These are phyloP conservation scores for Cicer pinnatifidum DNA, from an alignment of 306 rosid species.

Conservation along the genomic window DNA sequence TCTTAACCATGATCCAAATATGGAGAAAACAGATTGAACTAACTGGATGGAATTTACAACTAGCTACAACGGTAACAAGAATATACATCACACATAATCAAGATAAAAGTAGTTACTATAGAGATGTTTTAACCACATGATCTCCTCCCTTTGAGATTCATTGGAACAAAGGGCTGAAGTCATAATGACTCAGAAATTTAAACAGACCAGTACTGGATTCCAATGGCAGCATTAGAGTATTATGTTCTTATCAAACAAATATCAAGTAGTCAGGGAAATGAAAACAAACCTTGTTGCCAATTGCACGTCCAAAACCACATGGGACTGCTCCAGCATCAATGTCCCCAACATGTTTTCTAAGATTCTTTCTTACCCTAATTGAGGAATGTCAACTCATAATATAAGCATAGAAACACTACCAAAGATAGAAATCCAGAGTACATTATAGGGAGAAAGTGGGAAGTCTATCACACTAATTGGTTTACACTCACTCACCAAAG, in stretches of 20 bases:
- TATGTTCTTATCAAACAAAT: constrained; percentile 25
- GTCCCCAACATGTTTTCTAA: constrained; percentile 92
- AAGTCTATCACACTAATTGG: constrained; percentile 33
- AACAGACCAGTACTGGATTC: constrained; percentile 34
- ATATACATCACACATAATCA: neutral
- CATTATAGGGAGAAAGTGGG: neutral
- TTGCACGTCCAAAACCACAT: constrained; percentile 98
- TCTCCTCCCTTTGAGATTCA: constrained; percentile 23
- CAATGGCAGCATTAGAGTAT: constrained; percentile 14
- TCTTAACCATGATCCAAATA: constrained; percentile 31
- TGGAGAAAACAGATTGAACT: neutral
- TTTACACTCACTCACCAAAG: constrained; percentile 72
- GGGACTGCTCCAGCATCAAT: constrained; percentile 96
- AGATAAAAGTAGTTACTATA: neutral
- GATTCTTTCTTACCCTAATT: constrained; percentile 89
- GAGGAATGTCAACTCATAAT: constrained; percentile 48
- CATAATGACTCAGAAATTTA: constrained; percentile 25
- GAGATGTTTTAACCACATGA: constrained; percentile 22
- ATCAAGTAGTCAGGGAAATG: constrained; percentile 32
- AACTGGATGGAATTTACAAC: constrained; percentile 21
- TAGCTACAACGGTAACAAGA: constrained; percentile 13
- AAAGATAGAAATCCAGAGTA: constrained; percentile 34
- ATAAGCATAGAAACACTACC: constrained; percentile 40
- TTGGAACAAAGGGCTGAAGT: constrained; percentile 26
- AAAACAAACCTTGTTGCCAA: constrained; percentile 91